A percentile compares a stretch with the other conserved stretches of the same genome.
Evolutionary conservation across 169 alveolate genomes (phyloP).

Genomic region (Plasmodium fragile): DNA sequence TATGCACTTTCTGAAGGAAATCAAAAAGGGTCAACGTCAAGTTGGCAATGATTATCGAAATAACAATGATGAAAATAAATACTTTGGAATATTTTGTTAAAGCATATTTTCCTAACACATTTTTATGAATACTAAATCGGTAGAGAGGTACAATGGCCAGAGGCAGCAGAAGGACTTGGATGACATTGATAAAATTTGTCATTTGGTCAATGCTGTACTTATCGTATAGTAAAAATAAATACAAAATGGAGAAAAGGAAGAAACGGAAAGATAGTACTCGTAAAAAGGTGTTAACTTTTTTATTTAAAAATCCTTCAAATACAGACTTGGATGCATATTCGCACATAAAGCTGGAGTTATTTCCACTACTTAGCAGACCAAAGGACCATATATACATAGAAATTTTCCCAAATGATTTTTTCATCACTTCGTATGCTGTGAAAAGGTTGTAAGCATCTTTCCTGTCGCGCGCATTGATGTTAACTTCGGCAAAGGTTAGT

Average conservation of each 20-base stretch:
- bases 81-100: conserved; percentile 23
- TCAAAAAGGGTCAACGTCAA: conserved; percentile 33
- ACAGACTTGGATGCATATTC: conserved; percentile 75
- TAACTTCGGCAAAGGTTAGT: conserved; percentile 74
- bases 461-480: conserved; percentile 15
- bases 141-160: conserved; percentile 68
- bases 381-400: conserved; percentile 77
- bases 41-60: conserved; percentile 58
- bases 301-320: conserved; percentile 72
- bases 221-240: conserved; percentile 38
- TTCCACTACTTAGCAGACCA: conserved; percentile 76
- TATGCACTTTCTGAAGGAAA: conserved; percentile 17
- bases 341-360: conserved; percentile 75
- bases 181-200: conserved; percentile 68
- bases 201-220: conserved; percentile 65
- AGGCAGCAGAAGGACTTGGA: conserved; percentile 60
- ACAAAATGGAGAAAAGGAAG: conserved; percentile 46
- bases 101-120: conserved; percentile 62
- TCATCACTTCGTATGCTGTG: conserved; percentile 73
- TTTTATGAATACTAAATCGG: conserved; percentile 67
- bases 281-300: conserved; percentile 41
- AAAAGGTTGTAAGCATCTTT: conserved; percentile 51
- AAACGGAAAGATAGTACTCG: conserved; percentile 49
- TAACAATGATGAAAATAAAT: conserved; percentile 40
- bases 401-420: conserved; percentile 60